Evolutionary conservation across 495 filamentous ascomycete genomes (phyloP).

Genomic region (Penicillium fimorum): DNA sequence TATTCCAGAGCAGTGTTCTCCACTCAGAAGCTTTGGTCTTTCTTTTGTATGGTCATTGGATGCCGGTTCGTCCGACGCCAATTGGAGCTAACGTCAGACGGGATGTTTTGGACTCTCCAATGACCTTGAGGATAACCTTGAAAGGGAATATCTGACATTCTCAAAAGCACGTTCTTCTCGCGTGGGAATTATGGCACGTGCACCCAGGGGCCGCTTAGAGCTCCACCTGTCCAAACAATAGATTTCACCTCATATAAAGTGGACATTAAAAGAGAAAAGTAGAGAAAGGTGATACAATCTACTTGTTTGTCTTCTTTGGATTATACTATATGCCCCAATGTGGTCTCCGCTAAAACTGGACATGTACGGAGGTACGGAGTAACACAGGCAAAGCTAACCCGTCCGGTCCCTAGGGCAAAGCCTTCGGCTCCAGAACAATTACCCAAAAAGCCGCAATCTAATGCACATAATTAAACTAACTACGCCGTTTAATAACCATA

Average conservation of each 20-base stretch:
- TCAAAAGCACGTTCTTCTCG: not conserved
- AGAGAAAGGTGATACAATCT: too few species aligned
- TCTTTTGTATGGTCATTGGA: constrained; percentile 2
- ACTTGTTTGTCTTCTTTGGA: too few species aligned
- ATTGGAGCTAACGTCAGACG: constrained; percentile 18
- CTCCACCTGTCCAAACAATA: not conserved
- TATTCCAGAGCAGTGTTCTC: constrained; percentile 12
- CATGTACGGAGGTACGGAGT: not conserved
- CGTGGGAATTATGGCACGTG: constrained; percentile 9
- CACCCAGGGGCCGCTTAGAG: constrained; percentile 14
- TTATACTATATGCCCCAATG: not conserved
- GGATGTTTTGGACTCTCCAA: constrained; percentile 6
- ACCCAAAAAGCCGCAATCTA: not conserved
- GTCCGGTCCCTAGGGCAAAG: not conserved
- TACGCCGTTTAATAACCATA: constrained; percentile 10
- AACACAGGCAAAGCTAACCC: not conserved
- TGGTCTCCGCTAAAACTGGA: not conserved
- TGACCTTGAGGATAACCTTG: too few species aligned
- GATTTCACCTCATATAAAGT: too few species aligned
- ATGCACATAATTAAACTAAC: constrained; percentile 7
- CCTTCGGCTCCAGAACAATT: not conserved
- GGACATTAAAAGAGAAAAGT: too few species aligned
- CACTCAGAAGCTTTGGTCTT: constrained; percentile 24
- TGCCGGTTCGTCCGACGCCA: constrained; percentile 19
- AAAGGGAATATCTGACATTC: too few species aligned